Evolutionary conservation across 192 early-diverging fungal genomes (phyloP), one percentile per base, ranked within the genome.

Genomic region (Diversispora eburnea): DNA sequence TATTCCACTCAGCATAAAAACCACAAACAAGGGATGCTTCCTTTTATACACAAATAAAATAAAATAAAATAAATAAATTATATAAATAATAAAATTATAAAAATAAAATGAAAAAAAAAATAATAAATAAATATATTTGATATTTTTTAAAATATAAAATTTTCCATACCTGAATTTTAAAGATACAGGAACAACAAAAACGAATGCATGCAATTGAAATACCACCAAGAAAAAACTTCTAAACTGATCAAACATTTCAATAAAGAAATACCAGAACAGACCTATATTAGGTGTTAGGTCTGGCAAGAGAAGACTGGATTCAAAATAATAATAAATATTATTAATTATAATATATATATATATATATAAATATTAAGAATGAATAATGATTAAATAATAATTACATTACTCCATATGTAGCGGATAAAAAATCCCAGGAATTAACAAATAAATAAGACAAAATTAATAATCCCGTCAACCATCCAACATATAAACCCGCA

Each of bases 181-280:
- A n/a, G 88, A 78, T 3, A 98, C 77, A 0, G 98, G 98, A 0
- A 91, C 86, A 0, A 87, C 87, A 82, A 97, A 99, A 15, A 94
- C 90, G 49, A 98, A 90, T 9, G 88, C 87, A n/a, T 94, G 91
- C 41, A 98, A 82, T 81, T 99, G 96, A 78, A 99, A 98, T 3
- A 97, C 95, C 19, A 89, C 78, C 75, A 95, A 72, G 79, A 98
- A 99, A 77, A 99, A 98, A 6, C 86, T 74, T 42, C 98, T 87
- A 87, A 98, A 99, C 70, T 97, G 93, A 77, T 99, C 96, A 86
- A 99, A 99, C 80, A 99, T 96, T 79, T 99, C 98, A 63, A 94
- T 98, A 81, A 98, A 96, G 81, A 99, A 96, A 83, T 99, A 99
- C 98, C 98, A 99, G 76, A 88, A 97, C 66, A 98, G 77, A 5